Evolutionary conservation across 768 basidiomycete species (phyloP).

Genomic region (Mycena maculata): DNA sequence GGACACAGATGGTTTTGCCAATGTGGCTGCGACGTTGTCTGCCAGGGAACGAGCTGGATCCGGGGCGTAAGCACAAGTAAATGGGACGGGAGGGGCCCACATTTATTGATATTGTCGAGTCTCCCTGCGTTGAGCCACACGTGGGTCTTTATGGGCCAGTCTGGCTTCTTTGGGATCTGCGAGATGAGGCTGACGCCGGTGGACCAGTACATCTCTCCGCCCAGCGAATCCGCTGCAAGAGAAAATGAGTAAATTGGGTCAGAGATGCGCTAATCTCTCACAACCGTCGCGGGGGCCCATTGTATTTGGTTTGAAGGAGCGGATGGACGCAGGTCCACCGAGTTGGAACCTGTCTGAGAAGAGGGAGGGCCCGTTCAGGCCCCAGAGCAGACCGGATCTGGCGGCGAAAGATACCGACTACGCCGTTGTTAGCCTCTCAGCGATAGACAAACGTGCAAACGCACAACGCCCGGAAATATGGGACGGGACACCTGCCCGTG

Average conservation of each 20-base stretch:
- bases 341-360: constrained; percentile 93
- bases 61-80: background rate
- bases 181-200: constrained; percentile 81
- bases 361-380: constrained; percentile 63
- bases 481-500: constrained; percentile 73
- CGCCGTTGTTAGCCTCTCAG: constrained; percentile 3
- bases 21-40: constrained; percentile 52
- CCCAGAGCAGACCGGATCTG: constrained; percentile 76
- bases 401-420: constrained; percentile 79
- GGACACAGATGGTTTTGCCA: constrained; percentile 75
- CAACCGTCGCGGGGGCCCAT: constrained; percentile 84
- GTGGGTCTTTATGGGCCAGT: constrained; percentile 91
- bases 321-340: constrained; percentile 88
- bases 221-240: constrained; percentile 82
- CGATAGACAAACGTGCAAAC: constrained; percentile 37
- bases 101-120: constrained; percentile 67
- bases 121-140: constrained; percentile 85
- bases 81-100: constrained; percentile 51
- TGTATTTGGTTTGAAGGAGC: constrained; percentile 79
- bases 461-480: constrained; percentile 68
- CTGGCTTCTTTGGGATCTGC: constrained; percentile 73
- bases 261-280: constrained; percentile 46
- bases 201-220: constrained; percentile 87
- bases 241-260: background rate
- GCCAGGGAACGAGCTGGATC: constrained; percentile 50